Conservation (phyloP, 1,284 basidiomycete genomes). For the Trichosporon sp. region DNA sequence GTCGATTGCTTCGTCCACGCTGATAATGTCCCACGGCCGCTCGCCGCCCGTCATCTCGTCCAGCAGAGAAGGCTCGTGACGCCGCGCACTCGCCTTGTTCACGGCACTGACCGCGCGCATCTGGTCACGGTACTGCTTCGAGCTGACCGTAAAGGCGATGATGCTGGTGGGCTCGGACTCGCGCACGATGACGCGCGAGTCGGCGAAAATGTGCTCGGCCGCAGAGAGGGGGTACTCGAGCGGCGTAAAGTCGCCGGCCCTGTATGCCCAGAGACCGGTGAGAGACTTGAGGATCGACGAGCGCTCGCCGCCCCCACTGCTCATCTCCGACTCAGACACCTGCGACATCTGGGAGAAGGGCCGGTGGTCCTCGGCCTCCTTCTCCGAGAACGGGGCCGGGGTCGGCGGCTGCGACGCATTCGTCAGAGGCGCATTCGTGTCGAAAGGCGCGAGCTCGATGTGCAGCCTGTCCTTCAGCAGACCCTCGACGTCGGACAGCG, state of each 20-base stretch:
- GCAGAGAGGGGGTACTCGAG: conserved; percentile 62
- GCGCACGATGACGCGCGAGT: conserved; percentile 91
- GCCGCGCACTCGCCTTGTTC: conserved; percentile 22
- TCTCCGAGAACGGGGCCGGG: conserved; percentile 27
- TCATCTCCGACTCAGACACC: conserved; percentile 58
- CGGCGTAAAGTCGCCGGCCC: conserved; percentile 61
- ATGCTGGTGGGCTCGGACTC: conserved; percentile 98
- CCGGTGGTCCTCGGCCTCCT: conserved; percentile 41
- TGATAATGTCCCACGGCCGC: conserved; percentile 74
- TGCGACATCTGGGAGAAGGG: conserved; percentile 45
- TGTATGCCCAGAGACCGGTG: conserved; percentile 76
- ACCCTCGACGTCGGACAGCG: neutral
- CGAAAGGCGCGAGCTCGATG: conserved; percentile 56
- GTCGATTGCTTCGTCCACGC: conserved; percentile 58
- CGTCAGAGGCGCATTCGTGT: conserved; percentile 53
- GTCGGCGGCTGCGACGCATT: conserved; percentile 49
- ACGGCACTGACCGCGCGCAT: conserved; percentile 65
- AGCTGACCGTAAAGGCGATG: conserved; percentile 92
- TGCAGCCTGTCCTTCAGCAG: conserved; percentile 45
- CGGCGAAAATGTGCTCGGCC: conserved; percentile 86
- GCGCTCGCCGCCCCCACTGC: conserved; percentile 64
- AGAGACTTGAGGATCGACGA: conserved; percentile 82
- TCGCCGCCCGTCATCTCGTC: conserved; percentile 23
- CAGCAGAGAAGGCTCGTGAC: conserved; percentile 27
- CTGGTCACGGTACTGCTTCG: conserved; percentile 84